Conservation (phyloP, 2,329 filamentous ascomycete genomes). For the Alternaria metachromatica region DNA sequence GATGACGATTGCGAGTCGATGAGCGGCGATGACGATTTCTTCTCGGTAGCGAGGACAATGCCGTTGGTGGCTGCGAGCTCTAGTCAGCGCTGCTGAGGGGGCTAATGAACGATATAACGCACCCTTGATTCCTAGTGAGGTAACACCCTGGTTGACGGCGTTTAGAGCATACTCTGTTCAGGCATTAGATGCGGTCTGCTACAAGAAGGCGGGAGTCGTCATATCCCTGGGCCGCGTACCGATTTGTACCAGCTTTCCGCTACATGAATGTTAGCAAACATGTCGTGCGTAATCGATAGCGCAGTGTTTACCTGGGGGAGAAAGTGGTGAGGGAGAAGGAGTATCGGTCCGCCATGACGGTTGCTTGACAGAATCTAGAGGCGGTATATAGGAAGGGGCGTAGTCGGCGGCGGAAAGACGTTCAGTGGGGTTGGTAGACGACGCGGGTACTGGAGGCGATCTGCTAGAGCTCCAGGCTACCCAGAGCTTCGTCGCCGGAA, state of each 20-base stretch:
- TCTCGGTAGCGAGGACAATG: constrained; percentile 98
- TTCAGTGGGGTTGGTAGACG: constrained; percentile 18
- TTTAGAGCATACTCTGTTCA: constrained; percentile 94
- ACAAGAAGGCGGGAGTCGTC: not conserved
- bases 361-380: constrained; percentile 2
- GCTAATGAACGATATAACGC: constrained; percentile 24
- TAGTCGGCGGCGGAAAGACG: constrained; percentile 5
- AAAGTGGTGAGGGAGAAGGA: constrained; percentile 99
- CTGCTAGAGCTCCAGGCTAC: constrained; percentile 46
- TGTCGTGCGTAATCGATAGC: constrained; percentile 32
- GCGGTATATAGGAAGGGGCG: constrained; percentile 1
- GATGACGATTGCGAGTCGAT: constrained; percentile 94
- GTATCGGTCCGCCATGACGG: constrained; percentile 92
- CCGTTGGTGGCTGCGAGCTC: constrained; percentile 84
- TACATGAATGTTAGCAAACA: constrained; percentile 60
- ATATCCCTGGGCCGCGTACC: constrained; percentile 61
- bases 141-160: constrained; percentile 98
- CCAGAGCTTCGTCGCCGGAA: constrained; percentile 23
- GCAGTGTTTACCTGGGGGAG: constrained; percentile 84
- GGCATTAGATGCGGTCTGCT: constrained; percentile 22
- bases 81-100: constrained; percentile 9
- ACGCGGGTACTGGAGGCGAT: constrained; percentile 26
- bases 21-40: constrained; percentile 97
- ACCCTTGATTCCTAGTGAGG: constrained; percentile 98
- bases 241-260: constrained; percentile 99